Percentiles rank a stretch among this genome's conserved stretches.
phyloP scores from a whole-genome alignment of 768 basidiomycete species.

The Trametes cingulata region DNA sequence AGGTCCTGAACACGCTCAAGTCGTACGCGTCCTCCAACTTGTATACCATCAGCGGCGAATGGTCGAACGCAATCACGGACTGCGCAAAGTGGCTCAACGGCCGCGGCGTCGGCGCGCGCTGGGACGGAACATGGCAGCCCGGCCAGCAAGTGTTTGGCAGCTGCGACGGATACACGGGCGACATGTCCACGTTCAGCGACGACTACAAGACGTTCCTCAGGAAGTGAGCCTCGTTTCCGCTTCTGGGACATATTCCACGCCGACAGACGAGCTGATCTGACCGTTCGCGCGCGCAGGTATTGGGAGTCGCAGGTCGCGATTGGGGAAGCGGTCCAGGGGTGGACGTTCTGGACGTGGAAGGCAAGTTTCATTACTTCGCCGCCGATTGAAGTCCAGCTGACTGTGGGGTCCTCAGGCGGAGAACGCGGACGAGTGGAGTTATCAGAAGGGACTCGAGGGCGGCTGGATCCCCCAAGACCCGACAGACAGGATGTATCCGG shows the following conservation, averaged over 20 bases:
- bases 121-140: conserved; percentile 58
- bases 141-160: conserved; percentile 54
- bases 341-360: conserved; percentile 84
- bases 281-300: conserved; percentile 43
- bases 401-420: conserved; percentile 45
- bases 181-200: conserved; percentile 54
- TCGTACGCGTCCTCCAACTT: conserved; percentile 54
- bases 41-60: conserved; percentile 81
- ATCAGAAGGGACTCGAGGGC: conserved; percentile 68
- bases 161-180: conserved; percentile 65
- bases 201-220: conserved; percentile 65
- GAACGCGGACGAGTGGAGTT: conserved; percentile 75
- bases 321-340: conserved; percentile 70
- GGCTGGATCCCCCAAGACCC: conserved; percentile 80
- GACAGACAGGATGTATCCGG: conserved; percentile 62
- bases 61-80: conserved; percentile 72
- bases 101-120: conserved; percentile 65
- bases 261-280: not conserved
- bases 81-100: conserved; percentile 84
- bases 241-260: no score
- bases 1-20: conserved; percentile 44
- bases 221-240: conserved; percentile 43
- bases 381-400: not conserved
- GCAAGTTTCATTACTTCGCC: conserved; percentile 34
- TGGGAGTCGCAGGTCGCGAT: conserved; percentile 81